phyloP scores from a whole-genome alignment of 371 early-diverging fungal genomes.

The Mucor mucedo region DNA sequence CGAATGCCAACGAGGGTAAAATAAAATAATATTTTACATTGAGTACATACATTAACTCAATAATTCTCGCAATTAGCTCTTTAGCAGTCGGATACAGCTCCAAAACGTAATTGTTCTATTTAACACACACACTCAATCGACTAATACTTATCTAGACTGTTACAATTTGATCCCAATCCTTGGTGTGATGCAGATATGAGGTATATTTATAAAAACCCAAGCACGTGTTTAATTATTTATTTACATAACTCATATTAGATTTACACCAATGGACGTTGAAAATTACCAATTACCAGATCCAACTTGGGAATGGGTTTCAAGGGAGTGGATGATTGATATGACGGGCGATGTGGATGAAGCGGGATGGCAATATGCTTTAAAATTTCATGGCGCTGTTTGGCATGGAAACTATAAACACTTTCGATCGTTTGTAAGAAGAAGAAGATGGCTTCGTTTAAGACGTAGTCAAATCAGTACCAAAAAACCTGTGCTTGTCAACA shows the following conservation, averaged over 20 bases:
- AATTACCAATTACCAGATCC: constrained; percentile 65
- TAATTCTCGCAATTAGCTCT: constrained; percentile 35
- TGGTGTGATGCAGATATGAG: constrained; percentile 63
- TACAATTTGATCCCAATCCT: constrained; percentile 66
- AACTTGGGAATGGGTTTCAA: constrained; percentile 71
- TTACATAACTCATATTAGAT: constrained; percentile 30
- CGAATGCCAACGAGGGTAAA: constrained; percentile 63
- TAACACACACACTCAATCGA: background rate
- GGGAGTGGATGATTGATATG: constrained; percentile 73
- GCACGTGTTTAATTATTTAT: background rate
- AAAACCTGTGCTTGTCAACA: background rate
- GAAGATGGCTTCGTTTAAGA: constrained; percentile 66
- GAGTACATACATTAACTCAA: background rate
- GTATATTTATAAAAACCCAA: constrained; percentile 15
- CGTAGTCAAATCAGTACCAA: constrained; percentile 19
- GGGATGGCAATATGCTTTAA: constrained; percentile 59
- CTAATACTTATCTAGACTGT: constrained; percentile 32
- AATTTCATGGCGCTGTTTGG: constrained; percentile 55
- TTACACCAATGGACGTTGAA: constrained; percentile 58
- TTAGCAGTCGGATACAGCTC: constrained; percentile 65
- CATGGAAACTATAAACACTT: constrained; percentile 63
- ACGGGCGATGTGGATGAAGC: constrained; percentile 71
- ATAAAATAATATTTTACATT: too few species aligned
- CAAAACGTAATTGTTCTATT: constrained; percentile 44
- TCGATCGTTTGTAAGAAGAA: constrained; percentile 66